Conservation (phyloP, 352 stramenopile genomes). For the Phytophthora litchii region DNA sequence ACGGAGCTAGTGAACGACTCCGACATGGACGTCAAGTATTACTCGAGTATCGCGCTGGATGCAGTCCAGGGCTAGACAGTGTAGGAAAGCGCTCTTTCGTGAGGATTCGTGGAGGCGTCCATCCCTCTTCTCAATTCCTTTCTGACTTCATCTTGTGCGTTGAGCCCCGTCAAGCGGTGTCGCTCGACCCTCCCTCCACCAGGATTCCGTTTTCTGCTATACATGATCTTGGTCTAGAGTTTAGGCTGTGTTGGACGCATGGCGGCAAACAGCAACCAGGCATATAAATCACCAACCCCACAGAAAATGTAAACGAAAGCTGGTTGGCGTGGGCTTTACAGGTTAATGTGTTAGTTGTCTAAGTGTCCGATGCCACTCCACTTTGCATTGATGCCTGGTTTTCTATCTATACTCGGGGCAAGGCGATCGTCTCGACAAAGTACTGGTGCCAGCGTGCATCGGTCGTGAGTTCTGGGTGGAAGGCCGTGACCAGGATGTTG, state of each 20-base stretch:
- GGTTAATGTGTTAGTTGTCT: constrained; percentile 4
- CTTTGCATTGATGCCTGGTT: no score
- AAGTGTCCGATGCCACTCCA: no score
- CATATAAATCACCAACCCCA: constrained; percentile 18
- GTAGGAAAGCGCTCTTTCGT: constrained; percentile 37
- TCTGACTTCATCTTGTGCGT: constrained; percentile 29
- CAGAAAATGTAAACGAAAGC: constrained; percentile 35
- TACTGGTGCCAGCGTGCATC: constrained; percentile 95
- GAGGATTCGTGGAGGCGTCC: constrained; percentile 28
- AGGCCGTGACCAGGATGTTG: constrained; percentile 94
- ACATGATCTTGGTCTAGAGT: constrained; percentile 35
- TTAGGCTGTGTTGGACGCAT: constrained; percentile 31
- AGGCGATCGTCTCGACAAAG: constrained; percentile 86
- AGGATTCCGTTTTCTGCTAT: constrained; percentile 23
- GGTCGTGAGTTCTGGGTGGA: constrained; percentile 96
- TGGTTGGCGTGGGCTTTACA: constrained; percentile 14
- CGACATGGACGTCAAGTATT: constrained; percentile 89
- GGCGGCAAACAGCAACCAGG: constrained; percentile 21
- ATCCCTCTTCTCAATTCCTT: constrained; percentile 32
- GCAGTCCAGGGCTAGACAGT: constrained; percentile 65
- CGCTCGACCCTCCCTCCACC: constrained; percentile 3
- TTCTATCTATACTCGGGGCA: constrained; percentile 48
- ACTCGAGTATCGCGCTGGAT: constrained; percentile 82
- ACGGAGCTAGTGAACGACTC: constrained; percentile 77
- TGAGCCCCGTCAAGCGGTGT: constrained; percentile 10